Base-by-base conservation (phyloP, 2,329 filamentous ascomycete species). In the Neocatenulostroma microsporum region DNA sequence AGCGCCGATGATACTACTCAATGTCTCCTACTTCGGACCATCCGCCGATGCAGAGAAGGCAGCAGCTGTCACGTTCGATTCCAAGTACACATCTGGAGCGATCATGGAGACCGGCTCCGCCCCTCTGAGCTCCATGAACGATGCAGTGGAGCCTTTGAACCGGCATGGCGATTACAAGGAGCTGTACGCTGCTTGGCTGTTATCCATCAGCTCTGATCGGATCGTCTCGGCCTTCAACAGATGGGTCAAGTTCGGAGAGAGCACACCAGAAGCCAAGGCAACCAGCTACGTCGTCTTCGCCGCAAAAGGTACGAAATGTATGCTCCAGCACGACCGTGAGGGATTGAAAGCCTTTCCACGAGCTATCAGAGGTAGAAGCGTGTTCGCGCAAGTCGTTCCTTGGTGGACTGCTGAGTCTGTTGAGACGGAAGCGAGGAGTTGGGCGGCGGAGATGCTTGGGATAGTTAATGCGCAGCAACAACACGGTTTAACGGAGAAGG, bases 91-190 rank as follows among this genome's bases (percentile, higher is more conserved):
- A 6, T 31, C 29, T 5, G 13, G 20, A 17, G 17, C 29, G 17
- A 31, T 31, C 13, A 13, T 31, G 6, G 29, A 31, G 9, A 11
- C 29, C 10, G 29, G 29, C 13, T 6, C 29, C 6, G 29, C 18
- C 8, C 7, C 29, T 11, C 14, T 19, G 10, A 31, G 29, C 17
- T 15, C 29, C 9, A 31, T 34, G 19, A 34, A 34, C 20, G 31
- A 34, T 19, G n/a, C 24, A 10, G 11, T 21, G 5, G 31, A 11
- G 5, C 33, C 33, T 8, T 17, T 36, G 11, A 19, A 36, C 17
- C 33, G 33, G 7, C 33, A 36, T 36, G 33, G 33, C 6, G 33
- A 36, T 18, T 36, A 8, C 33, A 36, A 36, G 21, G 33, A 36
- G 24, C 11, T 27, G 14, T 36, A 36, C 24, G 11, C 33, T 4